Base-by-base conservation (phyloP, 768 basidiomycete genomes). In the Russula emetica region DNA sequence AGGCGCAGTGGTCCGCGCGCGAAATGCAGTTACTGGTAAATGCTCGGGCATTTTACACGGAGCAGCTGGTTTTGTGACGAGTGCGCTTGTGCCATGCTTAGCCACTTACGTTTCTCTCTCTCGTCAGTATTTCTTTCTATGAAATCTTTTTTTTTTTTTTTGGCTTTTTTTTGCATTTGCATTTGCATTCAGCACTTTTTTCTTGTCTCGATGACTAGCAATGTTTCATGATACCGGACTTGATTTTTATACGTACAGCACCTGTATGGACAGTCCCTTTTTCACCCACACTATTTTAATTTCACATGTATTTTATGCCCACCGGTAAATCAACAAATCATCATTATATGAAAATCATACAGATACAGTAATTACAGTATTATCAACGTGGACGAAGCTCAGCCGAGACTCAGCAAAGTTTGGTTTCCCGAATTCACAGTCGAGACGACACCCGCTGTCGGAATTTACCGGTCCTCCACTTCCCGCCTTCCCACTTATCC, bases 1-100 rank as follows among this genome's bases (percentile, higher is more conserved):
- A 82, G 73, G 76, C 68, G 57, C 76, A 72, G 70, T 92, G 89
- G 89, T 70, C 72, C 38, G 68, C 58, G 22, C 69, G 69, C 53
- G 73, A 78, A 70, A 61, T 62, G 60, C 64, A 69, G 34, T 67
- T 78, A 58, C 61, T 81, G 55, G 55, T 55, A 30, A 60, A 61
- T 0, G 76, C 75, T 42, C 72, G 63, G 58, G 65, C 68, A 58
- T 79, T 76, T 68, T 79, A 77, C 66, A 67, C 69, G 24, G 70
- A 69, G 56, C 77, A 75, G 58, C 68, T 63, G 40, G 51, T 71
- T 70, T 58, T 70, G 49, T 78, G 68, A 70, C n/a, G 32, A 18
- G 38, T 53, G 52, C 13, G 30, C 24, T n/a, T 18, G 28, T 5
- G 4, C 36, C 14, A 36, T 36, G 36, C 36, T 13, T 36, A 5